Percentiles rank a stretch among this genome's conserved stretches.
Evolutionary conservation across 306 rosid species (phyloP).

Genomic region (Amphicarpaea edgeworthii): DNA sequence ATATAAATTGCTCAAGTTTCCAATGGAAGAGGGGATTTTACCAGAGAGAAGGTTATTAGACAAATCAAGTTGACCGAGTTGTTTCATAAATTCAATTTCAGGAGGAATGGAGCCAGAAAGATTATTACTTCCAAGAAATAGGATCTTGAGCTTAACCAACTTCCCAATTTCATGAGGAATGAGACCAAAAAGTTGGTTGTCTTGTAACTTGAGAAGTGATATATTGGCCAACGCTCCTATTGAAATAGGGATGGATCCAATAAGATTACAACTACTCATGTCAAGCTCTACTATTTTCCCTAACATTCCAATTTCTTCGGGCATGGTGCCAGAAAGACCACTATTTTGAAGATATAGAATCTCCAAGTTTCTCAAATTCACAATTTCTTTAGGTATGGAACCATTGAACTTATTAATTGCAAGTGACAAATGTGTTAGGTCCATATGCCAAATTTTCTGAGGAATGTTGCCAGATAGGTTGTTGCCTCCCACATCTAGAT

Average conservation of each 20-base stretch:
- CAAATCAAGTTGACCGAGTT: not conserved
- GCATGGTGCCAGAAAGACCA: not conserved
- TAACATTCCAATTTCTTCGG: not conserved
- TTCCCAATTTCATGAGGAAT: conserved; percentile 14
- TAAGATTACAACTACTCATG: not conserved
- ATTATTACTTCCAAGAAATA: not conserved
- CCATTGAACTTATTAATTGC: not conserved
- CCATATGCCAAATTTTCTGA: not conserved
- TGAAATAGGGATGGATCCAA: not conserved
- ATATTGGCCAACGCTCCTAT: no score
- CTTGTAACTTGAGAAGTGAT: no score
- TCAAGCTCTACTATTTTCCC: not conserved
- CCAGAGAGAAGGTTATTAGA: not conserved
- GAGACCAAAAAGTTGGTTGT: no score
- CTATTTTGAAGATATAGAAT: not conserved
- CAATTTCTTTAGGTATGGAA: conserved; percentile 1
- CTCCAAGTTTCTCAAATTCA: not conserved
- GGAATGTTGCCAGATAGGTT: conserved; percentile 19
- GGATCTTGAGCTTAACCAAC: not conserved
- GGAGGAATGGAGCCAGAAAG: not conserved
- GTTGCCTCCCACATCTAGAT: not conserved
- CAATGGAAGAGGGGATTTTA: conserved; percentile 32
- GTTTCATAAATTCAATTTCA: not conserved
- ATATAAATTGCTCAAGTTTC: not conserved
- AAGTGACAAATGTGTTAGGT: not conserved